Evolutionary conservation across 2,329 filamentous ascomycete genomes (phyloP).

Genomic region (Alternaria sp.): DNA sequence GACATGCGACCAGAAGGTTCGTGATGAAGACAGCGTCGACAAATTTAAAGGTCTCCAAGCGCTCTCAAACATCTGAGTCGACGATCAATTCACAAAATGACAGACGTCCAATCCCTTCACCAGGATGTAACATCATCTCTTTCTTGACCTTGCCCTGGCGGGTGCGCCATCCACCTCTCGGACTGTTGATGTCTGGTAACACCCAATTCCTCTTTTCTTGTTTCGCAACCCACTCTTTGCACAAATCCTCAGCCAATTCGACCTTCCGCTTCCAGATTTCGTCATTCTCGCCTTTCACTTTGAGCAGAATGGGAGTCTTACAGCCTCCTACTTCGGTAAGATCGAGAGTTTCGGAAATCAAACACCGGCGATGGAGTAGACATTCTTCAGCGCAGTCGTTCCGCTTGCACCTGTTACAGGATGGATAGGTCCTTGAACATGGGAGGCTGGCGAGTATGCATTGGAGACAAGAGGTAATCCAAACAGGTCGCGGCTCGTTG

Average conservation of each 20-base stretch:
- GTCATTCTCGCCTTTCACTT: slow-evolving; percentile 23
- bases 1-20: background rate
- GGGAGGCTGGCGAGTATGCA: slow-evolving; percentile 37
- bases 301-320: slow-evolving; percentile 30
- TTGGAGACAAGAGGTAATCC: slow-evolving; percentile 42
- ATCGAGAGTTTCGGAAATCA: slow-evolving; percentile 21
- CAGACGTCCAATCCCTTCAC: slow-evolving; percentile 22
- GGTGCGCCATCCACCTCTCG: slow-evolving; percentile 12
- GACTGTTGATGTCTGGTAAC: slow-evolving; percentile 21
- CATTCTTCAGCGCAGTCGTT: slow-evolving; percentile 26
- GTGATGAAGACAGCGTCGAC: background rate
- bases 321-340: background rate
- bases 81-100: slow-evolving; percentile 6
- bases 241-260: slow-evolving; percentile 16
- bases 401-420: slow-evolving; percentile 41
- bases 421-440: slow-evolving; percentile 40
- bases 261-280: slow-evolving; percentile 27
- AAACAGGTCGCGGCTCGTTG: slow-evolving; percentile 22
- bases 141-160: too few species aligned
- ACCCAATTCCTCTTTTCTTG: slow-evolving; percentile 42
- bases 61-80: background rate
- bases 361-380: slow-evolving; percentile 34
- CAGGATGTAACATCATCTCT: slow-evolving; percentile 5
- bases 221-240: slow-evolving; percentile 15
- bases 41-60: background rate